A percentile compares a stretch with the other conserved stretches of the same genome.
Conservation (phyloP, 495 filamentous ascomycete genomes). For the Hypomontagnella submonticulosa region DNA sequence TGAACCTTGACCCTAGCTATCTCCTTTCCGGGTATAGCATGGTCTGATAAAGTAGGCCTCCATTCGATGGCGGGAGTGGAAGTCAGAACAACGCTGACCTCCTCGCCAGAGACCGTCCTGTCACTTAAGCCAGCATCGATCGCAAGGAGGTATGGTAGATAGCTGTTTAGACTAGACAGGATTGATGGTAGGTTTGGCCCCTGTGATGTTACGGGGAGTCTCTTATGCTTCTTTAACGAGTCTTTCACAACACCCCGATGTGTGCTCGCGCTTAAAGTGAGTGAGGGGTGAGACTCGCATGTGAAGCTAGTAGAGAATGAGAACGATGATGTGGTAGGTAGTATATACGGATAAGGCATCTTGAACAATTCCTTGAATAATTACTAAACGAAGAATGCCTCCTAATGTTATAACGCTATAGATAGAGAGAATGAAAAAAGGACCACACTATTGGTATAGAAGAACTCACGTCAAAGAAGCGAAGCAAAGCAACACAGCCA, state of each 20-base stretch:
- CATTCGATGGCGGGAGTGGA: slow-evolving; percentile 74
- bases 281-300: slow-evolving; percentile 81
- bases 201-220: slow-evolving; percentile 73
- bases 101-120: slow-evolving; percentile 61
- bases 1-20: slow-evolving; percentile 70
- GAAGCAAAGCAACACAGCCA: slow-evolving; percentile 14
- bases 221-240: slow-evolving; percentile 83
- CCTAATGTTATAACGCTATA: not conserved
- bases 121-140: slow-evolving; percentile 75
- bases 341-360: slow-evolving; percentile 87
- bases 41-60: slow-evolving; percentile 79
- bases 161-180: slow-evolving; percentile 73
- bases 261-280: slow-evolving; percentile 79
- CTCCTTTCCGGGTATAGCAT: slow-evolving; percentile 65
- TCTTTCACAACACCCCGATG: slow-evolving; percentile 80
- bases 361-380: slow-evolving; percentile 31
- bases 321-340: slow-evolving; percentile 86
- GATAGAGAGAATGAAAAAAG: not conserved
- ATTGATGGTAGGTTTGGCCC: slow-evolving; percentile 72
- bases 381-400: too few relatives aligned
- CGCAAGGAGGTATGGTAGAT: slow-evolving; percentile 81
- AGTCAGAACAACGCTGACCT: slow-evolving; percentile 68
- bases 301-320: slow-evolving; percentile 77
- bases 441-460: not conserved
- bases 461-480: not conserved